These are phyloP conservation scores for Syncephalastrum racemosum DNA, from an alignment of 371 early-diverging fungal genomes.

Conservation along the genomic window DNA sequence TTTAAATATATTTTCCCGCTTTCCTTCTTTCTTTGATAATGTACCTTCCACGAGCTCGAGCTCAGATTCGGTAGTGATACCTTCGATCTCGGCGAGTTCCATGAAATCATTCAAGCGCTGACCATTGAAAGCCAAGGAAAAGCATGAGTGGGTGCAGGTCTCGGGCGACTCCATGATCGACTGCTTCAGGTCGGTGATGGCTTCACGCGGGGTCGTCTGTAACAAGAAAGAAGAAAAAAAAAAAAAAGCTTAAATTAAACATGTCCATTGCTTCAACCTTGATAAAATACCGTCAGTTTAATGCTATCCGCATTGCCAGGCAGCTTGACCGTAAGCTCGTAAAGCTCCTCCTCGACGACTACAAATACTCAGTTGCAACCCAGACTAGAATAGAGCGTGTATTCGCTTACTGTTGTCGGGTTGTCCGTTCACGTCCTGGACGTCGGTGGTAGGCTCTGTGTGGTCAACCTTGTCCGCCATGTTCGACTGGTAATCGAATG, in stretches of 20 bases:
- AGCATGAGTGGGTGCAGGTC: conserved; percentile 87
- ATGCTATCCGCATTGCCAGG: conserved; percentile 54
- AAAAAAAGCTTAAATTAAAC: background rate
- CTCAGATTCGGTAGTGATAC: conserved; percentile 65
- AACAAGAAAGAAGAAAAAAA: background rate
- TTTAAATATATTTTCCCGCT: background rate
- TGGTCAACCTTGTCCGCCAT: conserved; percentile 26
- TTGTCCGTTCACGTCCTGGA: conserved; percentile 12
- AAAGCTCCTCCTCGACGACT: conserved; percentile 55
- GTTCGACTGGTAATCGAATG: background rate
- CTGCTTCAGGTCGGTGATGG: conserved; percentile 86
- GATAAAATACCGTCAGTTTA: conserved; percentile 49
- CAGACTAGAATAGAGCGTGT: background rate
- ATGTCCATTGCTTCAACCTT: conserved; percentile 1
- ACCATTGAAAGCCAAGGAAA: conserved; percentile 77
- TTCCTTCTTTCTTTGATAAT: conserved; percentile 1
- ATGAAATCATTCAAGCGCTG: conserved; percentile 68
- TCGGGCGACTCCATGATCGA: conserved; percentile 85
- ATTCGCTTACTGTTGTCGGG: conserved; percentile 17
- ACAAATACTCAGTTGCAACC: conserved; percentile 5
- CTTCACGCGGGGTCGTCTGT: conserved; percentile 71
- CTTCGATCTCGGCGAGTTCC: conserved; percentile 78
- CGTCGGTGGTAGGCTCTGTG: conserved; percentile 10
- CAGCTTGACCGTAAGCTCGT: conserved; percentile 57
- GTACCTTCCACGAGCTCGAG: conserved; percentile 76